phyloP scores from a whole-genome alignment of 1,284 basidiomycete species.

The Ceratobasidium sp. region DNA sequence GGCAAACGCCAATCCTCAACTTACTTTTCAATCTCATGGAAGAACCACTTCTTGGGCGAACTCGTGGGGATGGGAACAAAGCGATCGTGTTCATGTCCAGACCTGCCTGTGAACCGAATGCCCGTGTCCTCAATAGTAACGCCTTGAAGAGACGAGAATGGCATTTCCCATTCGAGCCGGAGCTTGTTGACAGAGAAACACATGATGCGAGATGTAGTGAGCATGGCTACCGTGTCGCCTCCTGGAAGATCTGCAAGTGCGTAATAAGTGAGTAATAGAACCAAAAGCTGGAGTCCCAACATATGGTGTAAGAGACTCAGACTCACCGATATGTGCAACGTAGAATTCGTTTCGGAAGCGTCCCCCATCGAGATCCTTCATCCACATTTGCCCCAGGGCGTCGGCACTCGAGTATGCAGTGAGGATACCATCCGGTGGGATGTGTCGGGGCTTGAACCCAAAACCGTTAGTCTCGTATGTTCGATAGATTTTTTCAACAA shows the following conservation, averaged over 20 bases:
- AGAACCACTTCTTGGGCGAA: constrained; percentile 61
- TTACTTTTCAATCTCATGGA: constrained; percentile 56
- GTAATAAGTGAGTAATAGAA: background rate
- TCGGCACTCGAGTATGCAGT: constrained; percentile 88
- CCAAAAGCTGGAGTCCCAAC: background rate
- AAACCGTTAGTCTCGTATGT: background rate
- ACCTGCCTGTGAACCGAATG: constrained; percentile 81
- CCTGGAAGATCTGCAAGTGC: constrained; percentile 68
- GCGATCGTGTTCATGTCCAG: constrained; percentile 59
- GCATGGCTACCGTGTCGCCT: constrained; percentile 82
- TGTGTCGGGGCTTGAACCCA: constrained; percentile 73
- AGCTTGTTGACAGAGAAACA: constrained; percentile 88
- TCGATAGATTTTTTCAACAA: constrained; percentile 18
- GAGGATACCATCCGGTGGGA: constrained; percentile 85
- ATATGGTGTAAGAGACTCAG: background rate
- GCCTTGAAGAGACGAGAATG: constrained; percentile 85
- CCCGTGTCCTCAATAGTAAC: constrained; percentile 90
- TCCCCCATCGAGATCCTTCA: constrained; percentile 89
- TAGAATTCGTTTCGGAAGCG: constrained; percentile 85
- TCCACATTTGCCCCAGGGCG: constrained; percentile 95
- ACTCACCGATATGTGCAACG: constrained; percentile 87
- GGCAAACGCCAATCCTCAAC: background rate
- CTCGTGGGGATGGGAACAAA: constrained; percentile 60
- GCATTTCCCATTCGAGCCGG: constrained; percentile 90
- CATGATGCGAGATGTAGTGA: constrained; percentile 81